phyloP scores from a whole-genome alignment of 1,284 basidiomycete species.

The Xanthoconium separans region DNA sequence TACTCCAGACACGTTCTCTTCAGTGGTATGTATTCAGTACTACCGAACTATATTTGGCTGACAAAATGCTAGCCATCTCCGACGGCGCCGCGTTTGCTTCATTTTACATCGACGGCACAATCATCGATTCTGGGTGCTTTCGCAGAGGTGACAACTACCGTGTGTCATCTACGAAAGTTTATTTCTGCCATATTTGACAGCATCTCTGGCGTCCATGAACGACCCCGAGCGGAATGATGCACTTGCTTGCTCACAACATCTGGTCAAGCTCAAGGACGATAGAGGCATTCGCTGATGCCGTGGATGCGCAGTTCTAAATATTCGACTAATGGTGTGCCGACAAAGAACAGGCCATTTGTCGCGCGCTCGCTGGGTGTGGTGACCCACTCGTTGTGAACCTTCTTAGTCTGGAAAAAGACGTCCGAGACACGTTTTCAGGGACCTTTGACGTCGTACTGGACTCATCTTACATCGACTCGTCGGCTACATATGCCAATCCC shows the following conservation, averaged over 20 bases:
- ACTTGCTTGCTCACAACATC: constrained; percentile 21
- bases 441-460: constrained; percentile 56
- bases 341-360: constrained; percentile 64
- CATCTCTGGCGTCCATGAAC: constrained; percentile 22
- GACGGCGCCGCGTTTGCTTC: constrained; percentile 58
- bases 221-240: constrained; percentile 18
- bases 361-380: constrained; percentile 47
- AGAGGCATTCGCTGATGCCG: constrained; percentile 79
- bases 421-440: constrained; percentile 55
- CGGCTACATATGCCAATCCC: constrained; percentile 29
- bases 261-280: constrained; percentile 62
- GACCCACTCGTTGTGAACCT: constrained; percentile 60
- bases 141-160: constrained; percentile 52
- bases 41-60: neutral
- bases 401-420: constrained; percentile 57
- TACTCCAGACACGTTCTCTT: constrained; percentile 40
- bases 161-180: constrained; percentile 65
- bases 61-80: constrained; percentile 42
- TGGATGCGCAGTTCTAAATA: constrained; percentile 54
- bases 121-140: constrained; percentile 61
- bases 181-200: constrained; percentile 42
- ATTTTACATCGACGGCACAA: constrained; percentile 63
- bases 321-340: constrained; percentile 72
- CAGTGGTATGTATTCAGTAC: constrained; percentile 21
- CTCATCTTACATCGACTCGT: constrained; percentile 39